Conservation (phyloP, 2,329 filamentous ascomycete genomes). For the Penicillium nordicum region DNA sequence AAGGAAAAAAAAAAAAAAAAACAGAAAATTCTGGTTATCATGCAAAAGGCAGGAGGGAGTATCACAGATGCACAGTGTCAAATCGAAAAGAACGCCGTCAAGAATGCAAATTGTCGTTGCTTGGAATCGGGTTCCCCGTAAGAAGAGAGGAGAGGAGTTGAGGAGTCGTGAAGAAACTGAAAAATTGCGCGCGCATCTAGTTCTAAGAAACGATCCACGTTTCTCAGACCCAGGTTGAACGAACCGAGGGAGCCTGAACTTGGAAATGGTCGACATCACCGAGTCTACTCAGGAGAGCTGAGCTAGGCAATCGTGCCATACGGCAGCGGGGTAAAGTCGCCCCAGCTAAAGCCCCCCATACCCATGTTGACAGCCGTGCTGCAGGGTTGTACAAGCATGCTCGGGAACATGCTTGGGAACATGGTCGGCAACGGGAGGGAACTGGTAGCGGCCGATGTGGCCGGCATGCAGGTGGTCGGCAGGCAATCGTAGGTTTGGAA, state of each 20-base stretch:
- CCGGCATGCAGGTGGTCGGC: slow-evolving; percentile 68
- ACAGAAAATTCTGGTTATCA: slow-evolving; percentile 29
- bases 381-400: slow-evolving; percentile 79
- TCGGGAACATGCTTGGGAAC: slow-evolving; percentile 50
- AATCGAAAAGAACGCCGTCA: slow-evolving; percentile 51
- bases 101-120: slow-evolving; percentile 38
- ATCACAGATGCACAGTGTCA: slow-evolving; percentile 45
- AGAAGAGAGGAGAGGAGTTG: neutral
- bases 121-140: slow-evolving; percentile 24
- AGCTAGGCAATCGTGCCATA: slow-evolving; percentile 72
- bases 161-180: neutral
- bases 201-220: slow-evolving; percentile 21
- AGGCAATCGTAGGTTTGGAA: slow-evolving; percentile 72
- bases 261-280: slow-evolving; percentile 25
- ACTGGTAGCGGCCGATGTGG: slow-evolving; percentile 69
- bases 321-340: slow-evolving; percentile 67
- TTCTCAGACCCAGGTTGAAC: neutral
- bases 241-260: slow-evolving; percentile 5
- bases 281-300: slow-evolving; percentile 31
- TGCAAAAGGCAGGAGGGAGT: slow-evolving; percentile 40
- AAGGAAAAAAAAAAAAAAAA: neutral
- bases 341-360: slow-evolving; percentile 71
- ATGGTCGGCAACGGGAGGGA: slow-evolving; percentile 80
- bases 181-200: neutral
- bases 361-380: slow-evolving; percentile 73